Percentiles rank a stretch among this genome's conserved stretches.
Evolutionary conservation across 129 eudicot species (phyloP).

Genomic region (Smallanthus sonchifolius): DNA sequence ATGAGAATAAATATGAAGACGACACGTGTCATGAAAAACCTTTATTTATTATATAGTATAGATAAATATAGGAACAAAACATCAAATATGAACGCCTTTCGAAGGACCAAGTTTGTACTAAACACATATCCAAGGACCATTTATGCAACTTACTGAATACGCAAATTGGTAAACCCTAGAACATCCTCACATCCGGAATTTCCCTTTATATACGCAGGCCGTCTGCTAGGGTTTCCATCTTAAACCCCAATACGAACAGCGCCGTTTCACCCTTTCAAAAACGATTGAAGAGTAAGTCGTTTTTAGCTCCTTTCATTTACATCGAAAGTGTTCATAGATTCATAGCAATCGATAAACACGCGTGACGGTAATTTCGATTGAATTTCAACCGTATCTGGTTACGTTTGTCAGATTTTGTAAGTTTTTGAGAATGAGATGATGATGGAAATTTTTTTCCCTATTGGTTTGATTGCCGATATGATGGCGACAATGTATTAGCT

Average conservation of each 20-base stretch:
- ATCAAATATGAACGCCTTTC: too few species aligned
- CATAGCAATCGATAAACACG: neutral
- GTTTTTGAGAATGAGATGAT: slow-evolving; percentile 25
- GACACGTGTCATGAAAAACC: too few species aligned
- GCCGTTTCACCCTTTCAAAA: neutral
- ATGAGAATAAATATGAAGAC: too few species aligned
- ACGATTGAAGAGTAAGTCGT: neutral
- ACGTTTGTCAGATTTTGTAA: neutral
- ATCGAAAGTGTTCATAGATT: neutral
- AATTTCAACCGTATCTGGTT: neutral
- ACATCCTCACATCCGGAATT: neutral
- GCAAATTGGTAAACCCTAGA: neutral
- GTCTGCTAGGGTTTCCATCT: slow-evolving; percentile 4
- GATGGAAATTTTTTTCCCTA: slow-evolving; percentile 40
- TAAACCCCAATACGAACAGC: neutral
- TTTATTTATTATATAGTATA: too few species aligned
- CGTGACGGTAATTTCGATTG: neutral
- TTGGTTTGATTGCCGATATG: slow-evolving; percentile 46
- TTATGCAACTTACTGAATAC: neutral
- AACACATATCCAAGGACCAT: neutral
- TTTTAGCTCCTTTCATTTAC: neutral
- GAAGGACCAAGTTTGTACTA: neutral
- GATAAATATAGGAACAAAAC: too few species aligned
- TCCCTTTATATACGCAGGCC: slow-evolving; percentile 5
- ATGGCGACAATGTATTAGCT: slow-evolving; percentile 44